Percentiles rank a stretch among this genome's conserved stretches.
Conservation (phyloP, 805 yeast genomes). For the Monosporozyma solicola region DNA sequence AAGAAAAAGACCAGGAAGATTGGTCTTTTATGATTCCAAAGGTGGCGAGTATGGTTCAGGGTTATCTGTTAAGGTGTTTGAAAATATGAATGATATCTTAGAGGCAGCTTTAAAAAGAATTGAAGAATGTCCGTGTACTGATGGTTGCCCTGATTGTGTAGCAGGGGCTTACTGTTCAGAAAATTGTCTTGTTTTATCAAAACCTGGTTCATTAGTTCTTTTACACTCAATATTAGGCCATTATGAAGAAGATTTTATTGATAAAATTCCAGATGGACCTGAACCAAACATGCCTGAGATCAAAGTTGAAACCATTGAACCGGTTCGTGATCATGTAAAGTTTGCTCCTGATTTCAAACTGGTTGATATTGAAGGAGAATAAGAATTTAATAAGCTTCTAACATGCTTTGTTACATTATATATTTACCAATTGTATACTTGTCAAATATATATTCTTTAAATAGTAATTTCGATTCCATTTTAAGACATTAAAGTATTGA, state of each 20-base stretch:
- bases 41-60: constrained; percentile 82
- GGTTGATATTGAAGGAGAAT: constrained; percentile 30
- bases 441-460: background rate
- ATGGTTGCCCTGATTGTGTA: constrained; percentile 75
- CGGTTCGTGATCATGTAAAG: constrained; percentile 46
- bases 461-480: background rate
- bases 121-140: constrained; percentile 56
- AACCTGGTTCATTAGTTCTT: constrained; percentile 72
- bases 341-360: constrained; percentile 54
- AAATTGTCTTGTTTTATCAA: constrained; percentile 71
- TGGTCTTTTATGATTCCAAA: constrained; percentile 73
- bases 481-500: constrained; percentile 64
- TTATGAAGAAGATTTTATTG: constrained; percentile 26
- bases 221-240: constrained; percentile 53
- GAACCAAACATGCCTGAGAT: constrained; percentile 67
- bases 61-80: constrained; percentile 68
- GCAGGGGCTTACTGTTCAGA: constrained; percentile 78
- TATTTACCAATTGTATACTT: background rate
- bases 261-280: constrained; percentile 53
- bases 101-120: constrained; percentile 50
- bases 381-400: background rate
- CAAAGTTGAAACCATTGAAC: constrained; percentile 57
- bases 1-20: constrained; percentile 77
- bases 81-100: constrained; percentile 60
- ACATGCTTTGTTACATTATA: background rate